Base-by-base conservation (phyloP, 768 basidiomycete genomes). In the Lyophyllum semitale region DNA sequence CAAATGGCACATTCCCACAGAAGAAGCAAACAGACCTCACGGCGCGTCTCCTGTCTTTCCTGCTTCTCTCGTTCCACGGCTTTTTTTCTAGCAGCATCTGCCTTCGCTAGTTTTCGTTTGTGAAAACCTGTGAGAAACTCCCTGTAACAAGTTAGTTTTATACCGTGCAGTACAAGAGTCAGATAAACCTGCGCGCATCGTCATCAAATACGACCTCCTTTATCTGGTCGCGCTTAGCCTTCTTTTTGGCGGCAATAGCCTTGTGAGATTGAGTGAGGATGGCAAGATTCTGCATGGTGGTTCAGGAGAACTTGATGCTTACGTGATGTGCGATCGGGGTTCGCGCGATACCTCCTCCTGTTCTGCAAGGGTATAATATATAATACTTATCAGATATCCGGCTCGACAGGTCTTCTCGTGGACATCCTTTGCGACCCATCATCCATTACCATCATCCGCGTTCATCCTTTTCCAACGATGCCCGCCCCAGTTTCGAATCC, bases 111-210 rank as follows among this genome's bases (percentile, higher is more conserved):
- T 72, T 96, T 97, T 63, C 95, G 85, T 72, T 95, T 95, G 69
- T 90, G 89, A 69, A 97, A 97, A 25, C 95, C 95, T 17, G 93
- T 95, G 67, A 97, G 74, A 72, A 90, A 97, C 55, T 95, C 89
- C 66, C 94, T 95, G 43, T 52, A 57, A 54, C 64, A 49, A 59
- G 63, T 57, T 50, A 59, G 25, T 56, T 44, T 53, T 23, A 44
- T 50, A 12, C 20, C 30, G 43, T 33, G 43, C 35, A 52, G 35
- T 41, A 45, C 49, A 55, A 26, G 43, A 26, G 70, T 18, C 6
- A 18, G 22, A 8, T 75, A 35, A 48, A 91, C 93, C 84, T 83
- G 62, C 94, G 79, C 0, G 91, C 91, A 33, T 84, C 81, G 38
- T 97, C 94, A 66, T 97, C 92, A 65, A 97, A 97, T 7, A 93